phyloP scores from a whole-genome alignment of 2,329 filamentous ascomycete species.

The Metarhizium album region DNA sequence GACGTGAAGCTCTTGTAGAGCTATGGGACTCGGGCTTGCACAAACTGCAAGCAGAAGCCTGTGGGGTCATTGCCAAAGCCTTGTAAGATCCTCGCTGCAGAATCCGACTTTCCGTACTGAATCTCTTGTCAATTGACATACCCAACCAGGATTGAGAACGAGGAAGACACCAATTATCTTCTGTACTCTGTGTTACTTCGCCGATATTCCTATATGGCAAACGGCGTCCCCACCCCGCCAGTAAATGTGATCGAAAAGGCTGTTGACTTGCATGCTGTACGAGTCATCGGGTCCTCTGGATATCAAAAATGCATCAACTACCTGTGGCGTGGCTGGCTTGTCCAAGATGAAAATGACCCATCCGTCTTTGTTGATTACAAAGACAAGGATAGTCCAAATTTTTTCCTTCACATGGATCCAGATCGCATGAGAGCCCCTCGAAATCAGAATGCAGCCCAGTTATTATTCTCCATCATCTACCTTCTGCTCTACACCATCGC shows the following conservation, averaged over 20 bases:
- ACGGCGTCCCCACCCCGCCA: conserved; percentile 60
- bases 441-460: conserved; percentile 85
- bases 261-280: conserved; percentile 81
- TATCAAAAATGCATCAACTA: conserved; percentile 94
- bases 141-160: conserved; percentile 60
- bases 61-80: conserved; percentile 83
- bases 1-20: conserved; percentile 65
- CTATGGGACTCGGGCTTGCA: conserved; percentile 90
- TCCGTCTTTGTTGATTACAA: conserved; percentile 83
- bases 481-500: conserved; percentile 78
- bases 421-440: conserved; percentile 87
- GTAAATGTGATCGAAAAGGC: conserved; percentile 88
- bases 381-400: conserved; percentile 65
- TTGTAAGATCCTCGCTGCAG: conserved; percentile 30
- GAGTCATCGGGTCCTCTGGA: conserved; percentile 80
- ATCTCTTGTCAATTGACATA: background rate
- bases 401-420: conserved; percentile 77
- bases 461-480: conserved; percentile 75
- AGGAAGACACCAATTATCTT: conserved; percentile 69
- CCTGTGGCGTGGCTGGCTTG: conserved; percentile 90
- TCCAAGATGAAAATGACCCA: conserved; percentile 90
- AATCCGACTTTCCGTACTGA: background rate
- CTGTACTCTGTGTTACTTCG: conserved; percentile 75
- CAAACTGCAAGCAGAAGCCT: conserved; percentile 65
- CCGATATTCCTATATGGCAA: conserved; percentile 71